These are phyloP conservation scores for Chytriomyces confervae DNA, from an alignment of 192 early-diverging fungal species.

Conservation along the genomic window DNA sequence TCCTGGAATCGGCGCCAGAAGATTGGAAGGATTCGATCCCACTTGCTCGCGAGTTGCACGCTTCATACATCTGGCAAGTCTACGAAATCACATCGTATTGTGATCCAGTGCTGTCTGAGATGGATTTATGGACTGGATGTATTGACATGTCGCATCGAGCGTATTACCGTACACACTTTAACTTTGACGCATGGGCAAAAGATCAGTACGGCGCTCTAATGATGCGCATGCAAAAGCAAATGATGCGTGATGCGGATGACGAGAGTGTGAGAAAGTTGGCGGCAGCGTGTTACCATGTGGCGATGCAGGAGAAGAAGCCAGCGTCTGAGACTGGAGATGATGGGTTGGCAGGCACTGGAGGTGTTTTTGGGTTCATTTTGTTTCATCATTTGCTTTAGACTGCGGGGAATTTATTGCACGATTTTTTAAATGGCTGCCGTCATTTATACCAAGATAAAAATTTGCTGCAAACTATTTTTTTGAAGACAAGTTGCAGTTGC, in stretches of 20 bases:
- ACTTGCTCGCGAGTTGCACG: not conserved
- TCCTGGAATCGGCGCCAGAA: not conserved
- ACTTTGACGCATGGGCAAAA: constrained; percentile 14
- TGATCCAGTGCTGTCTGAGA: constrained; percentile 1
- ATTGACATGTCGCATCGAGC: constrained; percentile 15
- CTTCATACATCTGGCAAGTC: not conserved
- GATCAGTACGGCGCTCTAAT: constrained; percentile 18
- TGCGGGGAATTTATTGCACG: too few relatives aligned
- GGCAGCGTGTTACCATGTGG: not conserved
- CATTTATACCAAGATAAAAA: too few relatives aligned
- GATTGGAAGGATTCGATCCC: not conserved
- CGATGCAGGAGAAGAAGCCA: not conserved
- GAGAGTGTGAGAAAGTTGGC: not conserved
- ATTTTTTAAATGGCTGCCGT: too few relatives aligned
- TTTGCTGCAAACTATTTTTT: too few relatives aligned
- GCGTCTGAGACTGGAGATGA: too few relatives aligned
- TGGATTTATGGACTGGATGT: constrained; percentile 23
- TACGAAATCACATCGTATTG: constrained; percentile 6
- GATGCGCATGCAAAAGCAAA: not conserved
- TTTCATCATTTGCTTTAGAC: too few relatives aligned
- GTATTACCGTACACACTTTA: constrained; percentile 11
- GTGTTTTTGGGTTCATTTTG: too few relatives aligned
- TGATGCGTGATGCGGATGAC: not conserved
- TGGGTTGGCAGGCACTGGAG: too few relatives aligned
- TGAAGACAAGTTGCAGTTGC: too few relatives aligned